These are phyloP conservation scores for Entomortierella lignicola DNA, from an alignment of 192 early-diverging fungal genomes.

Conservation along the genomic window DNA sequence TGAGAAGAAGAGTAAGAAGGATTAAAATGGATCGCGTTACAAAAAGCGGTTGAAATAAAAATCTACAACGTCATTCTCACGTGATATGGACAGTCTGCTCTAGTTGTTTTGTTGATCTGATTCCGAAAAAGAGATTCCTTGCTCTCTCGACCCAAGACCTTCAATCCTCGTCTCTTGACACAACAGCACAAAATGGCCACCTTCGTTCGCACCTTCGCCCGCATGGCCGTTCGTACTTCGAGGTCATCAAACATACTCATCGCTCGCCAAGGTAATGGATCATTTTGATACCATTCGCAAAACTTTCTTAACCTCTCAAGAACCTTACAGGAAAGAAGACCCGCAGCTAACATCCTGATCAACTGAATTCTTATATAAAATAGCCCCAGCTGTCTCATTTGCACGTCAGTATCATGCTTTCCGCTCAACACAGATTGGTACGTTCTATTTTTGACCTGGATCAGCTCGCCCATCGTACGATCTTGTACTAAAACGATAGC, in stretches of 20 bases:
- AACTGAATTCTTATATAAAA: not conserved
- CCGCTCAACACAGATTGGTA: slow-evolving; percentile 48
- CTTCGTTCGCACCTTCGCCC: slow-evolving; percentile 41
- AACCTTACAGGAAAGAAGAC: not conserved
- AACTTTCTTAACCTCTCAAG: not conserved
- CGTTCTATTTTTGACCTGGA: not conserved
- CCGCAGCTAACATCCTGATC: not conserved
- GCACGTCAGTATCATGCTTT: slow-evolving; percentile 49
- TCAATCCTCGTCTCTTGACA: not conserved
- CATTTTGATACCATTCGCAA: not conserved
- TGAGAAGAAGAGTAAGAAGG: not conserved
- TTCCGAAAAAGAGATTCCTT: slow-evolving; percentile 7
- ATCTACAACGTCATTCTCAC: too few relatives aligned
- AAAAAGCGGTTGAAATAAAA: not conserved
- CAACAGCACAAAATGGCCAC: slow-evolving; percentile 24
- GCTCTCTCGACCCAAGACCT: not conserved
- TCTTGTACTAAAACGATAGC: not conserved
- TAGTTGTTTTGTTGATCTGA: slow-evolving; percentile 31
- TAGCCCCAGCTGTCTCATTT: slow-evolving; percentile 36
- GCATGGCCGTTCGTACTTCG: slow-evolving; percentile 32
- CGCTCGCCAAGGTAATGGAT: slow-evolving; percentile 33
- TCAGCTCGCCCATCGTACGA: not conserved
- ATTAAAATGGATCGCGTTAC: not conserved
- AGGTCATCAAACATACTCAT: slow-evolving; percentile 7
- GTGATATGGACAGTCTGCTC: too few relatives aligned